Conservation (phyloP, 108 stramenopile genomes). For the Stephanodiscus minutulus region DNA sequence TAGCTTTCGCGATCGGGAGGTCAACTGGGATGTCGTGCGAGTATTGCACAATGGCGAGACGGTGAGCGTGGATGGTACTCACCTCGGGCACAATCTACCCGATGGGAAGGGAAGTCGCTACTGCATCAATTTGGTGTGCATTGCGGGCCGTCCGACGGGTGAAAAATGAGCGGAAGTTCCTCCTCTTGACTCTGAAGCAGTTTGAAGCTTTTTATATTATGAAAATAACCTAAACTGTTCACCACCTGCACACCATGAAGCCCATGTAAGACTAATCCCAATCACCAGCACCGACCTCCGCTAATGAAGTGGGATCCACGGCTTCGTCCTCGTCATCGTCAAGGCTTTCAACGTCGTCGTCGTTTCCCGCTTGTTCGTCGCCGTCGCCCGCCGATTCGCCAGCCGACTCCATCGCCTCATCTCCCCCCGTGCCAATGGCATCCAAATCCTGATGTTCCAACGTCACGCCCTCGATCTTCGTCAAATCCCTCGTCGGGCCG, state of each 20-base stretch:
- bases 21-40: slow-evolving; percentile 87
- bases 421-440: slow-evolving; percentile 48
- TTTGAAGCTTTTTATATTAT: too few species aligned
- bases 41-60: slow-evolving; percentile 82
- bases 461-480: slow-evolving; percentile 47
- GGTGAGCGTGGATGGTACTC: slow-evolving; percentile 79
- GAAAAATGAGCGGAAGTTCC: background rate
- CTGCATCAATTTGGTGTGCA: slow-evolving; percentile 91
- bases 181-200: too few species aligned
- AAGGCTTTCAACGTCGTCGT: slow-evolving; percentile 34
- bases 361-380: slow-evolving; percentile 18
- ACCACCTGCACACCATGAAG: too few species aligned
- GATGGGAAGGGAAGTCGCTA: slow-evolving; percentile 84
- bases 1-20: slow-evolving; percentile 87
- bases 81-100: slow-evolving; percentile 77
- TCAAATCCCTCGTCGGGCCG: slow-evolving; percentile 32
- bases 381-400: background rate
- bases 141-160: slow-evolving; percentile 69
- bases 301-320: too few species aligned
- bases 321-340: slow-evolving; percentile 34
- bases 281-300: too few species aligned
- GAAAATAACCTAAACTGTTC: too few species aligned
- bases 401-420: slow-evolving; percentile 7
- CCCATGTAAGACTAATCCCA: too few species aligned
- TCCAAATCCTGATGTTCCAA: slow-evolving; percentile 63